Conservation (phyloP, 108 stramenopile genomes). For the Cyclotella atomus region DNA sequence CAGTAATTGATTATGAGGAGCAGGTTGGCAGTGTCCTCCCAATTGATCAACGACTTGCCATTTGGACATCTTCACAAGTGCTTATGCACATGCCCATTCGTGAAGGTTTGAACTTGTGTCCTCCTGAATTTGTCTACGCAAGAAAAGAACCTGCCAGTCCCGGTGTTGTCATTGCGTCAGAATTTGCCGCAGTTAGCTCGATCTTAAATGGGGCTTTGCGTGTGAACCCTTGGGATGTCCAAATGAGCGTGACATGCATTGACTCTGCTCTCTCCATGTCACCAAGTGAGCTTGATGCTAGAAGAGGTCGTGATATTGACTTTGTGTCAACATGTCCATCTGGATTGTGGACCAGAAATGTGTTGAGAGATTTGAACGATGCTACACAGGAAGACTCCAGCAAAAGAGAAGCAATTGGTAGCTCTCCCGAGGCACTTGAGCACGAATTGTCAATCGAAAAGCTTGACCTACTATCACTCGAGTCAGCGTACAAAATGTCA, state of each 20-base stretch:
- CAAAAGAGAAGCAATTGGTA: conserved; percentile 32
- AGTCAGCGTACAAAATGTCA: conserved; percentile 70
- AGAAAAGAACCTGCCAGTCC: conserved; percentile 72
- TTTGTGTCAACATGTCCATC: conserved; percentile 96
- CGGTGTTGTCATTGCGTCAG: conserved; percentile 96
- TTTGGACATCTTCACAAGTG: conserved; percentile 89
- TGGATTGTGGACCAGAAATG: conserved; percentile 95
- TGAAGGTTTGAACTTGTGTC: conserved; percentile 96
- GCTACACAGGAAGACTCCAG: conserved; percentile 52
- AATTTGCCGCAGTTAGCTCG: conserved; percentile 95
- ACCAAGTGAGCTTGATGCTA: conserved; percentile 78
- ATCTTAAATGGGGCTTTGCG: conserved; percentile 97
- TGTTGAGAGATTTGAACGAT: conserved; percentile 87
- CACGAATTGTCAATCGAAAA: conserved; percentile 54
- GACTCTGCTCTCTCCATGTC: conserved; percentile 95
- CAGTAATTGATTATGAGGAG: conserved; percentile 93
- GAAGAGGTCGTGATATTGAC: conserved; percentile 94
- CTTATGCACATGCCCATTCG: conserved; percentile 91
- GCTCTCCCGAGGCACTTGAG: conserved; percentile 61
- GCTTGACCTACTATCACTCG: conserved; percentile 65
- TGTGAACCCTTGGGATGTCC: conserved; percentile 97
- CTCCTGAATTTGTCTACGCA: conserved; percentile 96
- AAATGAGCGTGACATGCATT: conserved; percentile 85
- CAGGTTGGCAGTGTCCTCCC: conserved; percentile 70
- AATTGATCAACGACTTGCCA: conserved; percentile 85